Percentiles rank a stretch among this genome's conserved stretches.
Conservation (phyloP, 2,329 filamentous ascomycete species). For the Ceratocystis diversiconidia region DNA sequence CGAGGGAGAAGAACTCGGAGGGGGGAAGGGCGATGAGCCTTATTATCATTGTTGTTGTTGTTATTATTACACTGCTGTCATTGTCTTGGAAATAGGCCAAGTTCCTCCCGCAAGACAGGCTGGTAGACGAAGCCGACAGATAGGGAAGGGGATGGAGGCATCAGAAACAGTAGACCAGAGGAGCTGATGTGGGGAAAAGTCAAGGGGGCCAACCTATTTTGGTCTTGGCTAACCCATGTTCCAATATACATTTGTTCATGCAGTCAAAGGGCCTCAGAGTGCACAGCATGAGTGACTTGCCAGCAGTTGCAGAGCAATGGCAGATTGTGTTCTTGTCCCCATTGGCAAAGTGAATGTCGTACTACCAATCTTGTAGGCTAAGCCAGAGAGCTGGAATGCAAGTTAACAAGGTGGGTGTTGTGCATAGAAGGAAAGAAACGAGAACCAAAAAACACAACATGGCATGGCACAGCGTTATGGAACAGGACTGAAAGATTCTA, state of each 20-base stretch:
- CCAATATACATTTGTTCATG: too few relatives aligned
- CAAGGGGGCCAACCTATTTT: not conserved
- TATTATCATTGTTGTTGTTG: too few relatives aligned
- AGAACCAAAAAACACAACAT: too few relatives aligned
- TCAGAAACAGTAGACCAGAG: not conserved
- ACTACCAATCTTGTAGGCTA: not conserved
- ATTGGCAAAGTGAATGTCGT: too few relatives aligned
- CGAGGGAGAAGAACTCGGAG: not conserved
- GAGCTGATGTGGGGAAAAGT: not conserved
- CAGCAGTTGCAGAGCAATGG: not conserved
- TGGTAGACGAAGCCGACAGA: too few relatives aligned
- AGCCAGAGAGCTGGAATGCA: conserved; percentile 1
- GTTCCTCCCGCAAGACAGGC: not conserved
- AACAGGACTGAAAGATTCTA: too few relatives aligned
- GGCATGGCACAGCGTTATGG: too few relatives aligned
- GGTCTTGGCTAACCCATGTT: too few relatives aligned
- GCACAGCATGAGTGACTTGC: conserved; percentile 1
- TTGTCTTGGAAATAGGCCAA: too few relatives aligned
- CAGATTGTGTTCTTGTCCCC: not conserved
- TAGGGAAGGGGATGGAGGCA: not conserved
- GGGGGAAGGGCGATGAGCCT: too few relatives aligned
- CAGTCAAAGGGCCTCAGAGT: not conserved
- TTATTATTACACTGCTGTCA: too few relatives aligned
- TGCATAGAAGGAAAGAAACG: not conserved
- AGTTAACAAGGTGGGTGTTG: not conserved